A percentile compares a stretch with the other conserved stretches of the same genome.
These are phyloP conservation scores for Hibiscus syriacus DNA, from an alignment of 345 rosid genomes.

Conservation along the genomic window DNA sequence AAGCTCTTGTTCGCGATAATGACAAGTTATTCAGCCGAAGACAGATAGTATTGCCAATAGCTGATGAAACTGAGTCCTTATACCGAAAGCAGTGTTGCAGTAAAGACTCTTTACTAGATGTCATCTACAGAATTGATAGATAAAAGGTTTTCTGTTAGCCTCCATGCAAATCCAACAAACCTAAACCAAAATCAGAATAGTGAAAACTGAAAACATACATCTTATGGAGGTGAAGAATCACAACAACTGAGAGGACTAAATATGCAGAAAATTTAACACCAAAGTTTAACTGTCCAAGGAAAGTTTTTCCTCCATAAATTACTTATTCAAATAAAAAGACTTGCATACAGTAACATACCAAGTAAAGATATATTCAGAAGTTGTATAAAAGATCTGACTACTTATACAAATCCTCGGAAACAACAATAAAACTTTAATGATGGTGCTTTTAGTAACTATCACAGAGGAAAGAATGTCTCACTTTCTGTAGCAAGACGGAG, in stretches of 20 bases:
- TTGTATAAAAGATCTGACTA: background rate
- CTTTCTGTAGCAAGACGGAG: constrained; percentile 62
- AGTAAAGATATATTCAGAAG: background rate
- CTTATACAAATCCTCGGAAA: background rate
- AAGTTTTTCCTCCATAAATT: background rate
- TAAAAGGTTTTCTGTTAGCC: constrained; percentile 11
- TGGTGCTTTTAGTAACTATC: background rate
- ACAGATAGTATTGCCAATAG: constrained; percentile 29
- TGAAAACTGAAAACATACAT: background rate
- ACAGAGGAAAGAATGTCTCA: constrained; percentile 12
- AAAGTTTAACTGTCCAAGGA: background rate
- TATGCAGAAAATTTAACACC: background rate
- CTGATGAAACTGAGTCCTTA: constrained; percentile 22
- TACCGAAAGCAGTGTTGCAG: constrained; percentile 46
- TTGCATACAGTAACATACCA: background rate
- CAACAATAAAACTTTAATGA: background rate
- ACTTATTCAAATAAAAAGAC: background rate
- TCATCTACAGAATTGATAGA: constrained; percentile 58
- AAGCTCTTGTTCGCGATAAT: constrained; percentile 56
- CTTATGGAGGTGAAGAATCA: background rate
- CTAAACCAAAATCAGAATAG: background rate
- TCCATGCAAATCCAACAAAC: background rate
- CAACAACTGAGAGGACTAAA: background rate
- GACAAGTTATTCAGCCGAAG: constrained; percentile 67
- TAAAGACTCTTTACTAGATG: constrained; percentile 45